phyloP scores from a whole-genome alignment of 306 rosid genomes.

The Arachis hypogaea region DNA sequence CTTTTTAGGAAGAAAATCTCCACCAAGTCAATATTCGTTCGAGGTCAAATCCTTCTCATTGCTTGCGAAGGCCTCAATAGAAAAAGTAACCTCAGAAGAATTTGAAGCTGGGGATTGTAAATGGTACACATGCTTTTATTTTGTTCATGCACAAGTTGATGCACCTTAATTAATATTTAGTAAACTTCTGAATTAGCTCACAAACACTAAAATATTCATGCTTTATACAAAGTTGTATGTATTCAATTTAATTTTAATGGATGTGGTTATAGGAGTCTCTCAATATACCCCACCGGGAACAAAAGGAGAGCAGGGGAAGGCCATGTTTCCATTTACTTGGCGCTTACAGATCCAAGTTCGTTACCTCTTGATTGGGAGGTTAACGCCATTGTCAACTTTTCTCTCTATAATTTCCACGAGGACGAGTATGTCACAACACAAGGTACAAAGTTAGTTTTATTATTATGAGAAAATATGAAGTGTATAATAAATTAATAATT shows the following conservation, averaged over 20 bases:
- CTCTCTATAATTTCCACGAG: slow-evolving; percentile 28
- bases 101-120: slow-evolving; percentile 49
- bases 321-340: slow-evolving; percentile 48
- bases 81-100: slow-evolving; percentile 35
- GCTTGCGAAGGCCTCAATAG: slow-evolving; percentile 41
- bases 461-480: too few relatives aligned
- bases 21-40: slow-evolving; percentile 49
- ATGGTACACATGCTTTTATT: slow-evolving; percentile 39
- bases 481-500: too few relatives aligned
- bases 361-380: slow-evolving; percentile 45
- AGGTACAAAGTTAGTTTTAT: slow-evolving; percentile 28
- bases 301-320: slow-evolving; percentile 34
- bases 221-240: not conserved
- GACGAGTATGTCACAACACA: slow-evolving; percentile 40
- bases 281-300: slow-evolving; percentile 47
- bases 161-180: not conserved
- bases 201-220: not conserved
- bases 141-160: not conserved
- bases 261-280: slow-evolving; percentile 31
- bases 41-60: slow-evolving; percentile 45
- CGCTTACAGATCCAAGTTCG: not conserved
- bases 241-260: not conserved
- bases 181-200: not conserved
- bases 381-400: slow-evolving; percentile 48
- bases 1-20: slow-evolving; percentile 46